A percentile compares a stretch with the other conserved stretches of the same genome.
phyloP scores from a whole-genome alignment of 1,284 basidiomycete species.

The Phylloporus sp. region DNA sequence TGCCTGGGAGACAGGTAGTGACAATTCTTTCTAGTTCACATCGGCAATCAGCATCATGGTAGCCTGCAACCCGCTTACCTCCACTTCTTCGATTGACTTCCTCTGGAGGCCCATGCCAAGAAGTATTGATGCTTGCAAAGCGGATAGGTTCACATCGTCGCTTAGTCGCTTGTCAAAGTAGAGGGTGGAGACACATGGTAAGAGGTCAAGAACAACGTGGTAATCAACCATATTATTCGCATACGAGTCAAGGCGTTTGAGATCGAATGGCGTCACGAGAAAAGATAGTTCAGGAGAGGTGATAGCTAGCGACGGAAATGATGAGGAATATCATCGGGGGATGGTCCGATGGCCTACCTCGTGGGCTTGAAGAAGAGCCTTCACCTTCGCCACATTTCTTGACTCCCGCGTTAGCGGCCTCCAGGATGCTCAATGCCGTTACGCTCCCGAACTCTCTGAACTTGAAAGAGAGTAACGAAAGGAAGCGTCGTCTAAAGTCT shows the following conservation, averaged over 20 bases:
- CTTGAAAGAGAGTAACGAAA: slow-evolving; percentile 90
- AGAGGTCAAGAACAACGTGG: slow-evolving; percentile 92
- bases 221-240: slow-evolving; percentile 97
- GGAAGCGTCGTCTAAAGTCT: slow-evolving; percentile 95
- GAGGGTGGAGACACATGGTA: slow-evolving; percentile 81
- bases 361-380: slow-evolving; percentile 34
- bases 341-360: slow-evolving; percentile 46
- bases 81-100: slow-evolving; percentile 90
- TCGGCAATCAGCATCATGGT: slow-evolving; percentile 18
- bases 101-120: slow-evolving; percentile 91
- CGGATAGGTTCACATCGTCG: slow-evolving; percentile 71
- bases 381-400: slow-evolving; percentile 56
- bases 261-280: slow-evolving; percentile 89
- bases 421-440: slow-evolving; percentile 87
- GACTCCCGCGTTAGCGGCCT: slow-evolving; percentile 80
- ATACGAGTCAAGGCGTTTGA: slow-evolving; percentile 96
- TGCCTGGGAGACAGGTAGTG: slow-evolving; percentile 85
- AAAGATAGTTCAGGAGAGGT: slow-evolving; percentile 75
- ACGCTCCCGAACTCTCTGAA: slow-evolving; percentile 94
- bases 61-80: slow-evolving; percentile 54
- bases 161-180: slow-evolving; percentile 87
- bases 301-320: slow-evolving; percentile 50
- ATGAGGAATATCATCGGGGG: neutral
- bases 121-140: slow-evolving; percentile 89
- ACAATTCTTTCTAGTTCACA: slow-evolving; percentile 70